phyloP scores from a whole-genome alignment of 2,329 filamentous ascomycete genomes.

The Hypocreales sp. region DNA sequence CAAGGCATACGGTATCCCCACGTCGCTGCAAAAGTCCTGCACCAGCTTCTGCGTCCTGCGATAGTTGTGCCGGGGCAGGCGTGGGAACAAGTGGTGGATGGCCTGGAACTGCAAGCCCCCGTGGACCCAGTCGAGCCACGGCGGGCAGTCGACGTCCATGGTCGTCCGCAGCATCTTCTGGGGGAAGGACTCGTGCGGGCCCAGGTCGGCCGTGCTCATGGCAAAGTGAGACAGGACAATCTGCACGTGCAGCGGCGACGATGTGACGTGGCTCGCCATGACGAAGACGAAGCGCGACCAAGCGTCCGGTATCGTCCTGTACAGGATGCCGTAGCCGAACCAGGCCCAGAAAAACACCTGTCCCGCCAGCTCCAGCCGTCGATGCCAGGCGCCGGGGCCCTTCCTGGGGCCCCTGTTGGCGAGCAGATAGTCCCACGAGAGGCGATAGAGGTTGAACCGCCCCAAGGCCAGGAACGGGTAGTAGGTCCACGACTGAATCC shows the following conservation, averaged over 20 bases:
- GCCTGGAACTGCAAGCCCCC: constrained; percentile 83
- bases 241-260: constrained; percentile 72
- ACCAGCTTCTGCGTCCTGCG: constrained; percentile 61
- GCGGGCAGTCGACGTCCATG: constrained; percentile 82
- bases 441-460: constrained; percentile 72
- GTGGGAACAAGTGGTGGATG: constrained; percentile 72
- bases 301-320: constrained; percentile 53
- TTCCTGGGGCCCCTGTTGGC: constrained; percentile 54
- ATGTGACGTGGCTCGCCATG: constrained; percentile 65
- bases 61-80: constrained; percentile 74
- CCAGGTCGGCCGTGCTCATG: constrained; percentile 81
- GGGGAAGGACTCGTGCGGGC: constrained; percentile 71
- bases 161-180: constrained; percentile 86
- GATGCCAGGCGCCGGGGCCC: constrained; percentile 70
- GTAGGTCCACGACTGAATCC: constrained; percentile 69
- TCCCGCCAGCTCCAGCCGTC: constrained; percentile 63
- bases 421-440: constrained; percentile 67
- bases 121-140: constrained; percentile 81
- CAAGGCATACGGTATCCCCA: constrained; percentile 69
- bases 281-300: constrained; percentile 59
- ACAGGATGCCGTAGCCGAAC: constrained; percentile 73
- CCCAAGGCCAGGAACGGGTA: constrained; percentile 69
- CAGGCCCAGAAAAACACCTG: constrained; percentile 74
- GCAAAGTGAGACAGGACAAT: constrained; percentile 88
- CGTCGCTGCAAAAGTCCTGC: constrained; percentile 66